Evolutionary conservation across 139 green algal species (phyloP), one percentile per base, ranked within the genome.

Genomic region (Tetradesmus lagerheimii): DNA sequence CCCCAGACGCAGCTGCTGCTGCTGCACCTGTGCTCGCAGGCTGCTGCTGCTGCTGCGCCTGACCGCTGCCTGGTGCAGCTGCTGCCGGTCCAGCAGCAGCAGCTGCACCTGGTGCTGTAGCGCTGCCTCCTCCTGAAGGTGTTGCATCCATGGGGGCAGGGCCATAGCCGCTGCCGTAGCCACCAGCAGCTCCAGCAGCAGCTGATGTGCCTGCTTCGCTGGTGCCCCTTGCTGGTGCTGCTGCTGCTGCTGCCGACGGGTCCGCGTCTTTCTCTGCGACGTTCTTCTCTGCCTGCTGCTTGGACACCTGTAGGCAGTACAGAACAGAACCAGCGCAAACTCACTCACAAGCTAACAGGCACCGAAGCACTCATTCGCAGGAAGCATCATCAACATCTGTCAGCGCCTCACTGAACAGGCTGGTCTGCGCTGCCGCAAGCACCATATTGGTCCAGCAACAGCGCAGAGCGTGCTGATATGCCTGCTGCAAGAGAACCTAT

Each of bases 281-380:
- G 50, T 92, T 94, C 35, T 92, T 82, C 67, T 92, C 89, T 53
- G 83, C 89, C 76, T 92, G 83, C 89, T 90, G 80, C 76, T 86
- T 77, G 25, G 79, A 76, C 37, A 89, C 81, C 62, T 83, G 47
- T n/a, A n/a, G 27, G 38, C 77, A 53, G 57, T 23, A 71, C 23
- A 64, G 50, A 2, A 50, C 43, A 50, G 43, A 4, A 50, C 43
- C 43, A 50, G 43, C 43, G n/a, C n/a, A n/a, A n/a, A 50, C 4
- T 8, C 43, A 50, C 43, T 14, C 43, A 50, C 43, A 4, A 50
- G 43, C 43, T 50, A 4, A 50, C 66, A 78, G 11, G 9, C 9
- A 78, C 6, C 6, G n/a, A 6, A 12, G n/a, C 66, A 27, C 66
- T 27, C 6, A 11, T 5, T 12, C 27, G 27, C 29, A 11, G n/a